A percentile compares a stretch with the other conserved stretches of the same genome.
Conservation (phyloP, 768 basidiomycete species). For the Mycena floridula region DNA sequence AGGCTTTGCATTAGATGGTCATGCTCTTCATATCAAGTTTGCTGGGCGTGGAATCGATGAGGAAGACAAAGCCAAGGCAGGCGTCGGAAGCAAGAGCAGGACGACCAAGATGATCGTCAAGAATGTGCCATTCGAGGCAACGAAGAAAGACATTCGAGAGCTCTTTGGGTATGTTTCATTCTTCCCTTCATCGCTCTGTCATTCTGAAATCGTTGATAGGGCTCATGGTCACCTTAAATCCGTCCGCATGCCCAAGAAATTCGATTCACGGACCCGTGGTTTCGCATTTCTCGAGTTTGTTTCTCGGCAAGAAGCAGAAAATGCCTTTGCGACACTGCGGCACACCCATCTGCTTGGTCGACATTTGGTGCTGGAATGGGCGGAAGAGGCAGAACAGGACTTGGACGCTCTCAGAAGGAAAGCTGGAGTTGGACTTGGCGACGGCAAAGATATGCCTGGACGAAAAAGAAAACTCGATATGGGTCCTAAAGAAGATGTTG, state of each 20-base stretch:
- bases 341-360: slow-evolving; percentile 96
- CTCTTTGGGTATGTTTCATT: slow-evolving; percentile 71
- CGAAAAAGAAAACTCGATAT: slow-evolving; percentile 66
- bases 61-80: slow-evolving; percentile 29
- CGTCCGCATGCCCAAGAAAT: slow-evolving; percentile 87
- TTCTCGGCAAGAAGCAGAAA: slow-evolving; percentile 83
- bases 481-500: slow-evolving; percentile 31
- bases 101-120: slow-evolving; percentile 97
- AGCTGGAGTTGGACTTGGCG: slow-evolving; percentile 73
- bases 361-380: slow-evolving; percentile 95
- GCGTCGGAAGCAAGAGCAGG: slow-evolving; percentile 42
- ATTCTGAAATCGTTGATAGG: slow-evolving; percentile 32
- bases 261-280: slow-evolving; percentile 83
- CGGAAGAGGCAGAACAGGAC: slow-evolving; percentile 76
- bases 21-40: slow-evolving; percentile 76
- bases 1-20: slow-evolving; percentile 82
- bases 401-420: slow-evolving; percentile 72
- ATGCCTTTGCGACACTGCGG: slow-evolving; percentile 76
- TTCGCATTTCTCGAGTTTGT: slow-evolving; percentile 97
- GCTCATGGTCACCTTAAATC: slow-evolving; percentile 92
- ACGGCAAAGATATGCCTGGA: slow-evolving; percentile 62
- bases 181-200: not conserved
- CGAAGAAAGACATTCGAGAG: slow-evolving; percentile 86
- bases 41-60: slow-evolving; percentile 79
- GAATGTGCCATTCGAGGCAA: slow-evolving; percentile 96